phyloP scores from a whole-genome alignment of 192 early-diverging fungal genomes.

The Borealophlyctis nickersoniae region DNA sequence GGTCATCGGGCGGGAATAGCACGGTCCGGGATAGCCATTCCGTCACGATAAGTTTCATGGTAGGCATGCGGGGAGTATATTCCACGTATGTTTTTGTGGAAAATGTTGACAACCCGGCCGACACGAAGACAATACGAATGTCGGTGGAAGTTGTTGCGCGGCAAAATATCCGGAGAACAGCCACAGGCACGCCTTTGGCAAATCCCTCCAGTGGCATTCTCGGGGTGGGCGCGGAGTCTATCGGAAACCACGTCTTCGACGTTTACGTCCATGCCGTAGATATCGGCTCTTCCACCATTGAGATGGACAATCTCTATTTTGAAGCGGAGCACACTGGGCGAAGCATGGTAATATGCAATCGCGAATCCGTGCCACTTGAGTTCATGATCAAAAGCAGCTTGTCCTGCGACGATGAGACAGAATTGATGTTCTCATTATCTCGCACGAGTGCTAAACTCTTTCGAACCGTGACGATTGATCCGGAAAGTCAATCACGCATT shows the following conservation, averaged over 20 bases:
- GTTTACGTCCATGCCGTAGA: constrained; percentile 62
- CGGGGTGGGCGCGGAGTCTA: constrained; percentile 4
- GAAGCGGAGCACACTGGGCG: constrained; percentile 69
- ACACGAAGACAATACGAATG: constrained; percentile 70
- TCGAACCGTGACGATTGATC: constrained; percentile 63
- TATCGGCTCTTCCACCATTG: constrained; percentile 46
- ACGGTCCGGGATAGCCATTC: constrained; percentile 40
- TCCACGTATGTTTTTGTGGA: constrained; percentile 71
- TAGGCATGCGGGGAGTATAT: constrained; percentile 58
- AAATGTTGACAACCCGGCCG: constrained; percentile 68
- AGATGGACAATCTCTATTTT: constrained; percentile 70
- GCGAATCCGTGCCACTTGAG: constrained; percentile 70
- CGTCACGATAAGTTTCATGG: constrained; percentile 62
- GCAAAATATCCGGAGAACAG: constrained; percentile 38
- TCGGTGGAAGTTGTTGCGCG: constrained; percentile 68
- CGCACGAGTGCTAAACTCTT: constrained; percentile 70
- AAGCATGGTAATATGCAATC: constrained; percentile 71
- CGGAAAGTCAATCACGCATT: constrained; percentile 60
- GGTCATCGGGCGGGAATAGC: constrained; percentile 12
- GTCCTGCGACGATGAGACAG: constrained; percentile 56
- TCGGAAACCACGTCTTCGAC: constrained; percentile 64
- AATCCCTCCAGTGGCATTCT: constrained; percentile 1
- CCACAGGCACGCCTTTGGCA: neutral
- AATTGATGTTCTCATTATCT: constrained; percentile 75
- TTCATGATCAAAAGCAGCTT: constrained; percentile 72